Base-by-base conservation (phyloP, 23 red algal genomes). In the Gracilaria vermiculophylla region DNA sequence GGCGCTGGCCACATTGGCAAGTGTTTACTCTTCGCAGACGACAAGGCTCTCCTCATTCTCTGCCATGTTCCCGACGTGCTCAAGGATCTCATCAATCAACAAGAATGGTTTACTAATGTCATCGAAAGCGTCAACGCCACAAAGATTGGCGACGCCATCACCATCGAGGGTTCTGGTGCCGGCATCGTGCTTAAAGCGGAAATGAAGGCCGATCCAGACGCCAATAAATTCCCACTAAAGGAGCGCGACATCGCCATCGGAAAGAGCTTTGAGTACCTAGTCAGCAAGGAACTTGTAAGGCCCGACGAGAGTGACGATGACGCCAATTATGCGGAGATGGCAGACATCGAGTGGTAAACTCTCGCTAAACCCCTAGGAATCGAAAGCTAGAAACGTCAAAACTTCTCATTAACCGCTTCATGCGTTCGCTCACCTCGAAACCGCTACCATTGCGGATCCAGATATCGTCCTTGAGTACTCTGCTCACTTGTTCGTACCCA, bases 241-340 rank as follows among this genome's bases (percentile, higher is more conserved):
- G 33, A 80, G 5, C 74, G 87, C n/a, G 87, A 91, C 11, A 42
- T 58, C 23, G 87, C 87, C 52, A 91, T 81, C 39, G 53, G 29
- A 31, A 42, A 53, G 29, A 78, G 85, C 39, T 89, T 77, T 33
- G 56, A 89, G 11, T 89, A 78, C 33, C 21, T 89, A 12, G 85
- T 89, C 53, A 65, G 54, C 36, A 89, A 89, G 72, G 72, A 33
- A 65, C 85, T 89, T 5, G 72, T 89, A 3, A 56, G 85, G 47
- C 85, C 85, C 34, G 85, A 89, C 9, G 85, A 89, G 41, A 89
- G 85, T 47, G 85, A 89, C 33, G 85, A 89, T 43, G 85, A 89
- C 70, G 70, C 70, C 53, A 89, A 89, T 41, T 89, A 89, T 56
- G 85, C 85, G 29, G 85, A 89, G 54, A 67, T 66, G 69, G 85